Evolutionary conservation across 2,329 filamentous ascomycete genomes (phyloP).

Genomic region (Chaetothyriales sp.): DNA sequence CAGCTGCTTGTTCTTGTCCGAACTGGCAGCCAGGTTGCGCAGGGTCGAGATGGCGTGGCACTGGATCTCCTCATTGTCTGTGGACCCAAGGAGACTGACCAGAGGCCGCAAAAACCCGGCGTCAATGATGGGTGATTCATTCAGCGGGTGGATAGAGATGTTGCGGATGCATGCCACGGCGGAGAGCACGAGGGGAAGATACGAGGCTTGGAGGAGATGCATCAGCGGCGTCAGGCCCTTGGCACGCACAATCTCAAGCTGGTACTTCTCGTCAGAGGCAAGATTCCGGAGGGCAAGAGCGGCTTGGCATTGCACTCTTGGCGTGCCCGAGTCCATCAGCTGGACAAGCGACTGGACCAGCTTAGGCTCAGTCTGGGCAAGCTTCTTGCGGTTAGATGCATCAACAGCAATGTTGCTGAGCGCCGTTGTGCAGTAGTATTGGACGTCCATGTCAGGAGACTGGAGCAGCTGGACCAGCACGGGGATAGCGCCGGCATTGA

Average conservation of each 20-base stretch:
- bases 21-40: slow-evolving; percentile 88
- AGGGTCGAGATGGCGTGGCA: slow-evolving; percentile 97
- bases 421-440: slow-evolving; percentile 98
- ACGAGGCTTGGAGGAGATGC: slow-evolving; percentile 83
- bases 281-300: slow-evolving; percentile 87
- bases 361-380: slow-evolving; percentile 79
- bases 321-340: slow-evolving; percentile 92
- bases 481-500: slow-evolving; percentile 94
- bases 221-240: slow-evolving; percentile 74
- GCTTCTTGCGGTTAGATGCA: slow-evolving; percentile 72
- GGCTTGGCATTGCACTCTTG: slow-evolving; percentile 96
- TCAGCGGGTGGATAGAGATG: slow-evolving; percentile 94
- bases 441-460: slow-evolving; percentile 87
- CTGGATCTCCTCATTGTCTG: slow-evolving; percentile 96
- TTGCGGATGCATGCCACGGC: slow-evolving; percentile 97
- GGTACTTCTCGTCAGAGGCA: slow-evolving; percentile 96
- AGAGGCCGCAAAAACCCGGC: slow-evolving; percentile 88
- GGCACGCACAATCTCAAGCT: slow-evolving; percentile 88
- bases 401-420: slow-evolving; percentile 98
- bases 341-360: slow-evolving; percentile 89
- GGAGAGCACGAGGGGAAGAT: slow-evolving; percentile 87
- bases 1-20: slow-evolving; percentile 94
- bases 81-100: slow-evolving; percentile 85
- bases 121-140: slow-evolving; percentile 97
- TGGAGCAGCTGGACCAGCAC: slow-evolving; percentile 90